Conservation (phyloP, 2,329 filamentous ascomycete genomes). For the Aspergillus fijiensis region DNA sequence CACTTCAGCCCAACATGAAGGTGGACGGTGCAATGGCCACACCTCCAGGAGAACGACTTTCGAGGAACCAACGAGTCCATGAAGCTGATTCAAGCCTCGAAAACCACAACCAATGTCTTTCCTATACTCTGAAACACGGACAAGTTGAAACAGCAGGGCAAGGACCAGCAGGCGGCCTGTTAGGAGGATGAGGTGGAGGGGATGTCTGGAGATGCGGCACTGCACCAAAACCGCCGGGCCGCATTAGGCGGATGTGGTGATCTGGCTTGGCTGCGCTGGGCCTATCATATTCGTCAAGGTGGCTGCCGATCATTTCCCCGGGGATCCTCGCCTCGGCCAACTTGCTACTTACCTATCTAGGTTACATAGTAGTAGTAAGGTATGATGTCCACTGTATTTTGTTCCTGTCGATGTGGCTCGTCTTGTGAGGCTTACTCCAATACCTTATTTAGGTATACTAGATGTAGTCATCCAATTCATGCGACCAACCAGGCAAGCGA, state of each 20-base stretch:
- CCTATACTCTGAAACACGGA: neutral
- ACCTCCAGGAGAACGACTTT: neutral
- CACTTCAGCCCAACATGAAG: slow-evolving; percentile 7
- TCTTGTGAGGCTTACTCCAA: no score
- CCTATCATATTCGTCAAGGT: neutral
- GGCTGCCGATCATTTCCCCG: no score
- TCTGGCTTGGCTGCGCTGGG: neutral
- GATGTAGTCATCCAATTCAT: neutral
- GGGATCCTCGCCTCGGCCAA: no score
- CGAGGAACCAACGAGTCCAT: neutral
- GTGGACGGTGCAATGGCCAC: neutral
- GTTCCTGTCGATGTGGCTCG: no score
- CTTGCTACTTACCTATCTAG: no score
- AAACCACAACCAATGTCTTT: neutral
- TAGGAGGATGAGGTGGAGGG: neutral
- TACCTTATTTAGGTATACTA: no score
- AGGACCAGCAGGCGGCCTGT: neutral
- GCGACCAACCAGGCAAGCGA: neutral
- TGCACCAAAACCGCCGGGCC: neutral
- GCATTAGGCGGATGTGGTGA: neutral
- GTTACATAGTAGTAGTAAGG: no score
- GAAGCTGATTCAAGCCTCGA: neutral
- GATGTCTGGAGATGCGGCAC: neutral
- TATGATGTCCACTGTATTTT: no score
- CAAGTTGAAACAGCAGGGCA: neutral